Conservation (phyloP, 1,139 yeast species). For the Debaryomycetaceae sp. region DNA sequence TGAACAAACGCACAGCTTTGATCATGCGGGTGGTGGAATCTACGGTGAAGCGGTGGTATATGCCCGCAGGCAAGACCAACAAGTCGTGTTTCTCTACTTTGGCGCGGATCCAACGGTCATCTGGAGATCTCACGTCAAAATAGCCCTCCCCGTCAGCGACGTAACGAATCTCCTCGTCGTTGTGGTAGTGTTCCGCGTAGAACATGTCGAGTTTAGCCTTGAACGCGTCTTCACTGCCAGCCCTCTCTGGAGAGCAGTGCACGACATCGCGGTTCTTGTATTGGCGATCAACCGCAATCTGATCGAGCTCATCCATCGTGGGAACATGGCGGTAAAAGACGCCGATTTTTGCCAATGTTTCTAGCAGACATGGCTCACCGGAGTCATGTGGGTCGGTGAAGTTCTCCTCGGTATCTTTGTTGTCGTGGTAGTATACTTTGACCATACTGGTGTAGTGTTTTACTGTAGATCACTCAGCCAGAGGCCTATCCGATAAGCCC, state of each 20-base stretch:
- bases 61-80: slow-evolving; percentile 77
- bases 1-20: slow-evolving; percentile 73
- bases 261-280: slow-evolving; percentile 78
- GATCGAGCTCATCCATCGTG: slow-evolving; percentile 47
- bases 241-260: slow-evolving; percentile 45
- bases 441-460: slow-evolving; percentile 18
- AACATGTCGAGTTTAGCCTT: slow-evolving; percentile 58
- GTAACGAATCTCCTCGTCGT: slow-evolving; percentile 94
- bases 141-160: slow-evolving; percentile 84
- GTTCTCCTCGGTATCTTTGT: slow-evolving; percentile 41
- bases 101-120: slow-evolving; percentile 74
- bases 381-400: slow-evolving; percentile 71
- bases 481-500: too few relatives aligned
- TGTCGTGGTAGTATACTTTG: slow-evolving; percentile 65
- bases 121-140: slow-evolving; percentile 69
- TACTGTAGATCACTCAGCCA: too few relatives aligned
- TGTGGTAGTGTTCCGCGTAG: slow-evolving; percentile 85
- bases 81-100: slow-evolving; percentile 57
- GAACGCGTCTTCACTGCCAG: slow-evolving; percentile 52
- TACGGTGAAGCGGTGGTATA: slow-evolving; percentile 84
- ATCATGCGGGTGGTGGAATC: slow-evolving; percentile 47
- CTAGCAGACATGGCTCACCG: slow-evolving; percentile 43
- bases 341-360: slow-evolving; percentile 49
- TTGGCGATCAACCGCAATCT: slow-evolving; percentile 53
- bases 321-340: slow-evolving; percentile 54